Base-by-base conservation (phyloP, 176 grass and related monocot genomes). In the Alopecurus myosuroides region DNA sequence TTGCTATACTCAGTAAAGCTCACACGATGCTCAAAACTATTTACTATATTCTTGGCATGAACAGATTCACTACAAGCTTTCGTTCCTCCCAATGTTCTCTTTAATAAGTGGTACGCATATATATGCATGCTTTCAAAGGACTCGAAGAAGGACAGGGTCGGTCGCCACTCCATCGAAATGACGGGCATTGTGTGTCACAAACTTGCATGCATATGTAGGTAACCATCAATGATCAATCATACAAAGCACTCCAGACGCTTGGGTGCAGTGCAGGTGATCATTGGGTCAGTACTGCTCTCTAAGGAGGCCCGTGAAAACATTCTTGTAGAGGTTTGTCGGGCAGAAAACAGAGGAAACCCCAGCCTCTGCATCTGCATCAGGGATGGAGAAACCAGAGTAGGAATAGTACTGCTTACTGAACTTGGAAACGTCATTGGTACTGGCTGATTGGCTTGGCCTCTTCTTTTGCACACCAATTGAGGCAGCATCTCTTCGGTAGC, bases 1-100 rank as follows among this genome's bases (percentile, higher is more conserved):
- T 37, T 53, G 26, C 57, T 80, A 46, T 26, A 62, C 52, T 39
- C 62, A 79, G 79, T 66, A 90, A 90, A 90, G 88, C 88, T 86
- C 80, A 89, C 52, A 86, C 4, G 45, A 15, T 46, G 45, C 45
- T 46, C 45, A 46, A 46, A 46, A 11, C 11, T 44, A 44, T 2
- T 12, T n/a, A n/a, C n/a, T 14, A 14, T 35, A 66, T 68, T 82
- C 39, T 77, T 80, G 57, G 35, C 82, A 75, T 74, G 42, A 28
- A 72, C 55, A 51, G 6, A 50, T 31, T 52, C 61, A 49, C 66
- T 40, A 12, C 37, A 18, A 31, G 56, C 82, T 89, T 85, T 89
- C 30, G 70, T 56, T 80, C 44, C 74, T 84, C 81, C 81, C 76
- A 25, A 74, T 80, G 66, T 33, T 48, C 37, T 42, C 9, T 67